Evolutionary conservation across 1,139 yeast genomes (phyloP).

Genomic region (Debaryomyces fabryi): DNA sequence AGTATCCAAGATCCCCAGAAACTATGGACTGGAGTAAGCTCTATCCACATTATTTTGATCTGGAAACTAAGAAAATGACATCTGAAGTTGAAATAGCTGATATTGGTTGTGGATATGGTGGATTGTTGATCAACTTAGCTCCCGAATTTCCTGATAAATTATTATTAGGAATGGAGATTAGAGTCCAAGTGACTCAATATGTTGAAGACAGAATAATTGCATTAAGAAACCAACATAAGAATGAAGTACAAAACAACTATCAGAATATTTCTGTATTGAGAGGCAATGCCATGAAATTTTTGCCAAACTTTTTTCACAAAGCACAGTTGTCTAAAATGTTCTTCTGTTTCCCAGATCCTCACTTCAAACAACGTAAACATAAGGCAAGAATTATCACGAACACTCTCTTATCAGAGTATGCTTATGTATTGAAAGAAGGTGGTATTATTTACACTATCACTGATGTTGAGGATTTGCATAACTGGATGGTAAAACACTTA

Average conservation of each 20-base stretch:
- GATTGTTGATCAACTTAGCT: slow-evolving; percentile 78
- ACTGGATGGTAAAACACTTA: slow-evolving; percentile 95
- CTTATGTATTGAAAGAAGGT: slow-evolving; percentile 82
- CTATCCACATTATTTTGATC: slow-evolving; percentile 63
- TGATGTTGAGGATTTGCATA: slow-evolving; percentile 89
- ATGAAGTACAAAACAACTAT: slow-evolving; percentile 40
- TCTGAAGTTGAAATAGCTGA: slow-evolving; percentile 86
- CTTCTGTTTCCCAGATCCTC: slow-evolving; percentile 99
- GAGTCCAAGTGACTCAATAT: slow-evolving; percentile 96
- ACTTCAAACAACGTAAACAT: slow-evolving; percentile 94
- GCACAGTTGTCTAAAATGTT: slow-evolving; percentile 87
- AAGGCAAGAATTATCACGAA: slow-evolving; percentile 94
- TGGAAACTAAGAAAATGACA: slow-evolving; percentile 43
- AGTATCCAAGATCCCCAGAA: slow-evolving; percentile 80
- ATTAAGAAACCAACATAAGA: slow-evolving; percentile 59
- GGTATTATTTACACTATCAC: slow-evolving; percentile 94
- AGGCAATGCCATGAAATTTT: slow-evolving; percentile 96
- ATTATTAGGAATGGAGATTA: slow-evolving; percentile 93
- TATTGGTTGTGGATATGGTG: slow-evolving; percentile 98
- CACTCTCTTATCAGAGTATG: slow-evolving; percentile 87
- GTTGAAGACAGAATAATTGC: slow-evolving; percentile 96
- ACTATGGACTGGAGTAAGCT: slow-evolving; percentile 84
- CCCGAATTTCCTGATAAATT: slow-evolving; percentile 72
- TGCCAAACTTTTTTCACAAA: slow-evolving; percentile 88
- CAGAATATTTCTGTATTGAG: slow-evolving; percentile 88